Evolutionary conservation across 768 basidiomycete genomes (phyloP).

Genomic region (Nevesoporus exiguus): DNA sequence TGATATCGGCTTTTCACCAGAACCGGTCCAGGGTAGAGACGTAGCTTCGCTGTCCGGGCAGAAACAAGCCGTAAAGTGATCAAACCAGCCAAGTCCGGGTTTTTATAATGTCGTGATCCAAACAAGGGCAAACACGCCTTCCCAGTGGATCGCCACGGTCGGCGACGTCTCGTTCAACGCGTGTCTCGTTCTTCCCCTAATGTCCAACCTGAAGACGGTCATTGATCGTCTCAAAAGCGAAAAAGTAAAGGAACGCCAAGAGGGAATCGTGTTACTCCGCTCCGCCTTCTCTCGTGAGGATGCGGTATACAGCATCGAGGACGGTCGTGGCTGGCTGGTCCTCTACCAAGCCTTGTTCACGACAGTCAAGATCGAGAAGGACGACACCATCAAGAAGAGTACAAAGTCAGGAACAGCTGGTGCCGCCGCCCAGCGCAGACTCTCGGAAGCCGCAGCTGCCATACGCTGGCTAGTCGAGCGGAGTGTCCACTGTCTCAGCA

Average conservation of each 20-base stretch:
- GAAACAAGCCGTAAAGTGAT: constrained; percentile 53
- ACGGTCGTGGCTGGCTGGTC: constrained; percentile 52
- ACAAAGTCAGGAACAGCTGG: constrained; percentile 38
- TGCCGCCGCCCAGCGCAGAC: constrained; percentile 53
- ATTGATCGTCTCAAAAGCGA: constrained; percentile 53
- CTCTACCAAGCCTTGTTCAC: constrained; percentile 74
- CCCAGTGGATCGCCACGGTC: constrained; percentile 15
- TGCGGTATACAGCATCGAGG: constrained; percentile 39
- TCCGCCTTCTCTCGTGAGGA: constrained; percentile 48
- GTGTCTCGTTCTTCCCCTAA: constrained; percentile 14
- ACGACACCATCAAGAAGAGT: constrained; percentile 39
- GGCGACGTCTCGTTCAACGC: constrained; percentile 14
- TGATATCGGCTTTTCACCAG: constrained; percentile 71
- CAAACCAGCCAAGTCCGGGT: not conserved
- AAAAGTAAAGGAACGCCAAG: constrained; percentile 68
- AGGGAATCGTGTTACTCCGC: constrained; percentile 54
- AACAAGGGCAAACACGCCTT: constrained; percentile 27
- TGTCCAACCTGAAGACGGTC: constrained; percentile 45
- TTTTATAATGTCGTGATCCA: constrained; percentile 28
- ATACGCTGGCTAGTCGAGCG: constrained; percentile 75
- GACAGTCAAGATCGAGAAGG: constrained; percentile 61
- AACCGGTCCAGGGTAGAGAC: constrained; percentile 71
- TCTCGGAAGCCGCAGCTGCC: constrained; percentile 61
- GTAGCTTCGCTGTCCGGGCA: constrained; percentile 66
- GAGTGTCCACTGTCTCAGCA: constrained; percentile 53